These are phyloP conservation scores for Paramecium primaurelia DNA, from an alignment of 73 alveolate species.

Conservation along the genomic window DNA sequence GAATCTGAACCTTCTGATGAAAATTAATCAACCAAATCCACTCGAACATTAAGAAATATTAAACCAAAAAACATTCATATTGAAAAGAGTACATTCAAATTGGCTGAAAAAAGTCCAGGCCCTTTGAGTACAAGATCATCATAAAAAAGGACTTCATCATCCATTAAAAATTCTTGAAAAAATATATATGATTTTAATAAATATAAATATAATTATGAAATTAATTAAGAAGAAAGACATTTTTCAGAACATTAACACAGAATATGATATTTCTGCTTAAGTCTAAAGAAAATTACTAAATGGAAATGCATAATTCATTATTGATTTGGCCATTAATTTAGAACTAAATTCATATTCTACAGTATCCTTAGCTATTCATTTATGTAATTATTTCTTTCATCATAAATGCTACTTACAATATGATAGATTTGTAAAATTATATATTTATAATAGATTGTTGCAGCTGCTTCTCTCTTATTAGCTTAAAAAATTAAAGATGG, in stretches of 20 bases:
- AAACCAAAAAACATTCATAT: neutral
- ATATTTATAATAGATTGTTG: neutral
- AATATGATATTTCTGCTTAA: constrained; percentile 15
- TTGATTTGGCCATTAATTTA: constrained; percentile 8
- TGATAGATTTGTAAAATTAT: constrained; percentile 28
- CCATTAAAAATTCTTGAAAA: neutral
- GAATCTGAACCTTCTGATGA: neutral
- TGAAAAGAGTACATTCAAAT: neutral
- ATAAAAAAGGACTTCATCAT: neutral
- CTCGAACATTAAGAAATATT: neutral
- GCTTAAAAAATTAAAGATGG: constrained; percentile 51
- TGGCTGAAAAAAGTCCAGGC: neutral
- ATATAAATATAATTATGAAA: neutral
- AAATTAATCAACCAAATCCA: neutral
- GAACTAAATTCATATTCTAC: constrained; percentile 41
- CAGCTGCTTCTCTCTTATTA: constrained; percentile 35
- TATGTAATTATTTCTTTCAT: constrained; percentile 42
- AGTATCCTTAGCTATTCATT: constrained; percentile 12
- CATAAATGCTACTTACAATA: constrained; percentile 14
- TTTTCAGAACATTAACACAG: constrained; percentile 19
- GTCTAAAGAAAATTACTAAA: constrained; percentile 3
- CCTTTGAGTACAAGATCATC: neutral
- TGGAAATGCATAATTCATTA: constrained; percentile 44
- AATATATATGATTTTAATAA: neutral
- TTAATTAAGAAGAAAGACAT: constrained; percentile 12